Base-by-base conservation (phyloP, 139 green algal genomes). In the Coelastrella sp. region DNA sequence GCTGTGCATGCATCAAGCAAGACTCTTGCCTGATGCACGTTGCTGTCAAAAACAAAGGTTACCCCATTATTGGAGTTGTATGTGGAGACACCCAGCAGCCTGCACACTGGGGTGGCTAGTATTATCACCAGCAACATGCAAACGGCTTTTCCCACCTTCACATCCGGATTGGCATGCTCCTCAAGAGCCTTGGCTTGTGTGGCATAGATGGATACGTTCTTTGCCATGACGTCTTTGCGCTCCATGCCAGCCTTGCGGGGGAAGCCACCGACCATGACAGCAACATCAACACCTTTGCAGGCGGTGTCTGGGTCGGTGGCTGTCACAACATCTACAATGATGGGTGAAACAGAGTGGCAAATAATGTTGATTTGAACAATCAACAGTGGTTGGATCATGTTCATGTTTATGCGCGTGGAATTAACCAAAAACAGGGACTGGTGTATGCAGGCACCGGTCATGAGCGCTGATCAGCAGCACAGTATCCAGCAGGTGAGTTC, bases 141-240 rank as follows among this genome's bases (percentile, higher is more conserved):
- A 49, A 49, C 35, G 35, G 1, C 35, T 49, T 1, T 20, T 76
- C 72, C 7, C 81, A 95, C 95, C 94, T 98, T 98, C 88, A 95
- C 93, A 86, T 94, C 94, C 65, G 92, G 93, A 81, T 57, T 90
- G 57, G 97, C 96, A 61, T 95, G 58, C 76, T 94, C 93, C 92
- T 98, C 95, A 78, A 98, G 92, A 5, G 97, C 96, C 1, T 84
- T 49, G 0, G 96, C 97, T 91, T 98, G 95, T 1, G 81, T 85
- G 85, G 96, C 96, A 93, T 98, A 98, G 90, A 98, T 98, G 89
- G 92, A 90, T 57, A 98, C 97, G 82, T 98, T 98, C 80, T 97
- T 98, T 79, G 78, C 84, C 97, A 98, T 99, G 9, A 99, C 95
- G 24, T 99, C 97, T 90, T 99, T 99, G 84, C 97, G 94, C 94